phyloP scores from a whole-genome alignment of 2,329 filamentous ascomycete species.

The Metarhizium humberi region DNA sequence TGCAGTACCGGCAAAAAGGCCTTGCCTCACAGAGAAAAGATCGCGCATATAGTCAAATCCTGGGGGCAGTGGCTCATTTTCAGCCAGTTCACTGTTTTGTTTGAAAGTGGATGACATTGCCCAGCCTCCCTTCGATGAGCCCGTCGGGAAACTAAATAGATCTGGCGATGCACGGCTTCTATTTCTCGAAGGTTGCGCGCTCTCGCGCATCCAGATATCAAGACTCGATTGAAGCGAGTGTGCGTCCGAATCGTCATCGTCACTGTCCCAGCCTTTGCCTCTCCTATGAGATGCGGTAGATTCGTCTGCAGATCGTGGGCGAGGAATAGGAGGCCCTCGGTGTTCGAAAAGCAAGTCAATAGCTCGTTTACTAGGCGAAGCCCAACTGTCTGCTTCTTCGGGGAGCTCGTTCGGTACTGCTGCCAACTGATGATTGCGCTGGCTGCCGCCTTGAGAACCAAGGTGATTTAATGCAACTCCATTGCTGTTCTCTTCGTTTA shows the following conservation, averaged over 20 bases:
- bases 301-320: conserved; percentile 39
- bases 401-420: background rate
- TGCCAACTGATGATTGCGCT: background rate
- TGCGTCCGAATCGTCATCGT: conserved; percentile 30
- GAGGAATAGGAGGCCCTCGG: conserved; percentile 18
- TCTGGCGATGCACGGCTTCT: conserved; percentile 35
- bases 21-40: conserved; percentile 32
- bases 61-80: conserved; percentile 14
- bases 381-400: conserved; percentile 4
- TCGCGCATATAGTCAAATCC: conserved; percentile 35
- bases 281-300: conserved; percentile 31
- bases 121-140: conserved; percentile 31
- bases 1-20: conserved; percentile 27
- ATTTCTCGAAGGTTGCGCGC: conserved; percentile 28
- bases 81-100: conserved; percentile 12
- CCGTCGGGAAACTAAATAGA: conserved; percentile 42
- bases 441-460: conserved; percentile 8
- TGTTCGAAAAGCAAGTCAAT: conserved; percentile 11
- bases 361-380: background rate
- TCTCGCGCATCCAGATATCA: conserved; percentile 51
- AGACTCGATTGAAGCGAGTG: conserved; percentile 39
- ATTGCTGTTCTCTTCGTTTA: conserved; percentile 22
- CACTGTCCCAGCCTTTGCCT: conserved; percentile 35
- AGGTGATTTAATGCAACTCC: conserved; percentile 20
- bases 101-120: conserved; percentile 38